These are phyloP conservation scores for Megacollybia platyphylla DNA, from an alignment of 1,284 basidiomycete genomes.

Conservation along the genomic window DNA sequence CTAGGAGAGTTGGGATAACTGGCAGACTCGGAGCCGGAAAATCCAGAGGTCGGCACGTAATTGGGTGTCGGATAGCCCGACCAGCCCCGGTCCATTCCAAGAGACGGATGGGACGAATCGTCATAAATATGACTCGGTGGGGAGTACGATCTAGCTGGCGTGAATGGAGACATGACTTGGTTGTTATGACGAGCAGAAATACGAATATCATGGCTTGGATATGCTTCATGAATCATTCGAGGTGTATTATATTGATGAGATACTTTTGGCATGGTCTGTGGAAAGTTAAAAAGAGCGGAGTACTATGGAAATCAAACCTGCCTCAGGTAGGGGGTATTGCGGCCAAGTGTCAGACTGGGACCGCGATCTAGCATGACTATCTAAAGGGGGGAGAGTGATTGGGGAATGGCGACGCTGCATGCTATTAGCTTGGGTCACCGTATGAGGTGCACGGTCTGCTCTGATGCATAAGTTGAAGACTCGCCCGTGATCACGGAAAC, in stretches of 20 bases:
- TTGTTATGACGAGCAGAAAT: slow-evolving; percentile 8
- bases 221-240: not conserved
- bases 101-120: not conserved
- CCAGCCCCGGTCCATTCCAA: not conserved
- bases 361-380: slow-evolving; percentile 2
- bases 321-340: slow-evolving; percentile 11
- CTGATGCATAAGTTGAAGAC: not conserved
- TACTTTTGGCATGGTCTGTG: too few species aligned
- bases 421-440: not conserved
- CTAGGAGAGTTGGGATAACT: not conserved
- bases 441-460: slow-evolving; percentile 2
- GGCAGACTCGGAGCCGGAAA: not conserved
- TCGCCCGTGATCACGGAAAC: not conserved
- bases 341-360: slow-evolving; percentile 9
- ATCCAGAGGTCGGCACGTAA: not conserved
- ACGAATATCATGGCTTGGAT: slow-evolving; percentile 5
- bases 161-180: slow-evolving; percentile 6
- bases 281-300: too few species aligned
- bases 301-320: not conserved
- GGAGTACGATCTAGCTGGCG: not conserved
- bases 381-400: not conserved
- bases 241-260: slow-evolving; percentile 1
- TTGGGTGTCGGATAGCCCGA: not conserved
- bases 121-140: not conserved
- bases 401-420: not conserved